Base-by-base conservation (phyloP, 768 basidiomycete genomes). In the Serpula lacrymans region DNA sequence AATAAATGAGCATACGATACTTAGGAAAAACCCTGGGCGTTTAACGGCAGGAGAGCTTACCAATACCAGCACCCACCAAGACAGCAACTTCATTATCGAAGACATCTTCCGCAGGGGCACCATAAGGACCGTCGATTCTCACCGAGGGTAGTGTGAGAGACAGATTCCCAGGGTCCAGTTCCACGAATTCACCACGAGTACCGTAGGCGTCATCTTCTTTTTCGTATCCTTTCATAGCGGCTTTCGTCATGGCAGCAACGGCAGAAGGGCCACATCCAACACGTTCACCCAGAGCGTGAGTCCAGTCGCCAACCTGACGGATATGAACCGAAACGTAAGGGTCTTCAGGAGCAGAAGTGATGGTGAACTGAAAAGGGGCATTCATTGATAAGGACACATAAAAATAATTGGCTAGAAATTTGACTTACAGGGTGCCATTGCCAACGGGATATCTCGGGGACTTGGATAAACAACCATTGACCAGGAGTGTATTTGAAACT, bases 391-490 rank as follows among this genome's bases (percentile, higher is more conserved):
- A 10, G 11, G 7, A 13, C 17, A 36, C 34, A 27, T 18, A 34
- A 6, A 16, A 35, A 49, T 27, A 49, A 37, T 32, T 26, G 28
- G 17, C 9, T 33, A 23, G 32, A 6, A 17, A 27, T 7, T 22
- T 34, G n/a, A 73, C 87, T 54, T 51, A 93, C 91, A n/a, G 94
- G 93, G 64, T 95, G 93, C 92, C 92, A 97, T 59, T 96, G 91
- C 59, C 75, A 81, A 14, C 53, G 62, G 30, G 90, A 93, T 9
- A 96, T 63, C 31, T 92, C 88, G 3, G 94, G 92, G 11, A 93
- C 79, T 53, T 91, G 85, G 49, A 93, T 66, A 69, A 90, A 94
- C 20, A 93, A 68, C 91, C 91, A 94, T 68, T 93, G 89, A 9
- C 91, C 91, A 23, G 89, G 77, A 35, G 83, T 84, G 65, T 96